phyloP scores from a whole-genome alignment of 176 grass and related monocot genomes.

The Luzula sylvatica region DNA sequence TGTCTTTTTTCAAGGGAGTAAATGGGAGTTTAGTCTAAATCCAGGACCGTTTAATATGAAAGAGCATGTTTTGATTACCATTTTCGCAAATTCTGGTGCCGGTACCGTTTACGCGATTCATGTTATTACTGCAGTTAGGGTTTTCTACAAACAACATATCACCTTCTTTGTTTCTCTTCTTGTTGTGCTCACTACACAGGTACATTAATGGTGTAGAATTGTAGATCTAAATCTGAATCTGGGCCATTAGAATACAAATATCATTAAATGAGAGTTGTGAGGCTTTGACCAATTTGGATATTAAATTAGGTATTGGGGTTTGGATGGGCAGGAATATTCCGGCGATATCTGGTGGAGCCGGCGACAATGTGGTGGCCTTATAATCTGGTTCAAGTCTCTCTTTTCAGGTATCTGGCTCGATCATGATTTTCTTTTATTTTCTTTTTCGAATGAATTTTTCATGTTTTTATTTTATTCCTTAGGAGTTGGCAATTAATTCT shows the following conservation, averaged over 20 bases:
- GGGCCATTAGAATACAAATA: background rate
- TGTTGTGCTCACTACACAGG: conserved; percentile 91
- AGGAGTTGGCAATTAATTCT: background rate
- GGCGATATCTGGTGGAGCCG: conserved; percentile 86
- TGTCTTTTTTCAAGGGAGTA: conserved; percentile 32
- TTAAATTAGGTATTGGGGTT: conserved; percentile 56
- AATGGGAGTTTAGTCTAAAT: conserved; percentile 72
- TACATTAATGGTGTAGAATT: background rate
- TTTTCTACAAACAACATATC: conserved; percentile 80
- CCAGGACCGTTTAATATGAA: conserved; percentile 83
- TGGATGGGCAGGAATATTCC: conserved; percentile 94
- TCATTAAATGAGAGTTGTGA: too few species aligned
- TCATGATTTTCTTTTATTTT: background rate
- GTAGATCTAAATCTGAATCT: background rate
- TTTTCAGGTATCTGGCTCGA: conserved; percentile 53
- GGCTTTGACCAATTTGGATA: background rate
- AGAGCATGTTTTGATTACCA: conserved; percentile 93
- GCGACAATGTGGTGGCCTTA: conserved; percentile 97
- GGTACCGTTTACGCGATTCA: conserved; percentile 93
- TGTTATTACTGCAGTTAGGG: conserved; percentile 62
- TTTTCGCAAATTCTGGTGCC: conserved; percentile 90
- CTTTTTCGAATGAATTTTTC: background rate
- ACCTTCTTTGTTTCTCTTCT: conserved; percentile 79
- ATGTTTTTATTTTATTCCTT: background rate
- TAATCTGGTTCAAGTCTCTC: conserved; percentile 90